phyloP scores from a whole-genome alignment of 768 basidiomycete species.

The Gyrodon lividus region DNA sequence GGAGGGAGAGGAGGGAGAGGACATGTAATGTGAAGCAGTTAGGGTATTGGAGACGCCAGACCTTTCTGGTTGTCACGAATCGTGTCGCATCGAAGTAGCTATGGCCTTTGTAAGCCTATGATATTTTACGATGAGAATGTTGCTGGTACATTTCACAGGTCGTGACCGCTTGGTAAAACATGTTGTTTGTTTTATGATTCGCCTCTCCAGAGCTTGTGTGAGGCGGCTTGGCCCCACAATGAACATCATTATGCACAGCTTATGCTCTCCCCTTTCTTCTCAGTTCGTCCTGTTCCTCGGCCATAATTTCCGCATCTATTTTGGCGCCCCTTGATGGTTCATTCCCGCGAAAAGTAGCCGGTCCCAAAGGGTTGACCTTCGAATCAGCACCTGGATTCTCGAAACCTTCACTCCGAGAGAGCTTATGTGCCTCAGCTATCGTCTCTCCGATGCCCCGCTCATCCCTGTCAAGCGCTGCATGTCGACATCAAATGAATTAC shows the following conservation, averaged over 20 bases:
- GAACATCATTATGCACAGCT: not conserved
- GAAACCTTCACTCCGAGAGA: constrained; percentile 31
- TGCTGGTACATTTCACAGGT: too few species aligned
- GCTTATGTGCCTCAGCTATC: constrained; percentile 34
- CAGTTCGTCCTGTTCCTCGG: constrained; percentile 49
- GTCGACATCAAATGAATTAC: not conserved
- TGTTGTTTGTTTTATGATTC: too few species aligned
- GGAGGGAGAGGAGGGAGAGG: constrained; percentile 37
- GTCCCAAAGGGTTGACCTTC: constrained; percentile 45
- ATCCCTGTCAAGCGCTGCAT: constrained; percentile 32
- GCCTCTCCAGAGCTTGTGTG: too few species aligned
- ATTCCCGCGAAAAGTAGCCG: constrained; percentile 53
- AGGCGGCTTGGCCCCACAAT: not conserved
- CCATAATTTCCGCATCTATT: constrained; percentile 55
- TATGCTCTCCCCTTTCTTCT: constrained; percentile 41
- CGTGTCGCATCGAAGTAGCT: too few species aligned
- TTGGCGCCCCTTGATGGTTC: constrained; percentile 57
- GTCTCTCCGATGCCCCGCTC: constrained; percentile 42
- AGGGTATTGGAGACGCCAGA: too few species aligned
- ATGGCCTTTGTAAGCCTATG: too few species aligned
- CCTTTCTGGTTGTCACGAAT: too few species aligned
- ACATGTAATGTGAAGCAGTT: not conserved
- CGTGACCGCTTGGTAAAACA: too few species aligned
- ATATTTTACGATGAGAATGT: too few species aligned
- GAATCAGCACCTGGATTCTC: constrained; percentile 32